Percentiles rank a stretch among this genome's conserved stretches.
Conservation (phyloP, 352 stramenopile species). For the Pythium vanterpoolii region DNA sequence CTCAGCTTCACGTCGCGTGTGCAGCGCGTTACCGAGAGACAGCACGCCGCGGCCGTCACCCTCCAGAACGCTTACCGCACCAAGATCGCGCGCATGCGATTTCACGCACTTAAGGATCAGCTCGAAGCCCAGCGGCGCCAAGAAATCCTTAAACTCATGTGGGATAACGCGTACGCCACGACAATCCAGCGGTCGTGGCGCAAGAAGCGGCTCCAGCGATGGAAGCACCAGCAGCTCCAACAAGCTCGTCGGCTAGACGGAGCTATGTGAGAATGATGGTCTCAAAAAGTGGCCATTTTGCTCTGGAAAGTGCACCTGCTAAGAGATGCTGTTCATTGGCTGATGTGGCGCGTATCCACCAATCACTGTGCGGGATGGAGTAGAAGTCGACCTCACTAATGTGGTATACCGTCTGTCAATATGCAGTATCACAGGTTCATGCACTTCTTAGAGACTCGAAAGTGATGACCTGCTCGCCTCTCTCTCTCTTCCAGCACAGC, state of each 20-base stretch:
- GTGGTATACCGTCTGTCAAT: background rate
- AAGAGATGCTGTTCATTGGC: background rate
- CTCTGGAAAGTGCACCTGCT: constrained; percentile 1
- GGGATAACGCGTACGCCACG: constrained; percentile 69
- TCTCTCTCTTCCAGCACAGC: no score
- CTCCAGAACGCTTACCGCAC: constrained; percentile 64
- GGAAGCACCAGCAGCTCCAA: background rate
- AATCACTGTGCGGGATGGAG: constrained; percentile 1
- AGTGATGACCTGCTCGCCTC: background rate
- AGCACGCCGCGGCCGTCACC: constrained; percentile 31
- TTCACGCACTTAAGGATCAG: constrained; percentile 59
- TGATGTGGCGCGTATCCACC: background rate
- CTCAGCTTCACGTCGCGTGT: constrained; percentile 37
- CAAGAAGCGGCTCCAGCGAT: constrained; percentile 6
- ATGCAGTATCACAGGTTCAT: constrained; percentile 3
- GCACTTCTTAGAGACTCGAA: constrained; percentile 6
- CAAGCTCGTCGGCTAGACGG: no score
- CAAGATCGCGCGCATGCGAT: constrained; percentile 45
- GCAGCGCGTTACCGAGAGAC: constrained; percentile 23
- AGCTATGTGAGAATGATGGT: constrained; percentile 14
- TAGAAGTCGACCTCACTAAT: constrained; percentile 12
- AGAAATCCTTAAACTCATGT: constrained; percentile 55
- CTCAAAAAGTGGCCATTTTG: background rate
- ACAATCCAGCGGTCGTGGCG: constrained; percentile 65
- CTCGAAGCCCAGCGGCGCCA: constrained; percentile 55